Evolutionary conservation across 208 protist species (phyloP).

Genomic region (Phytomonas sp.): DNA sequence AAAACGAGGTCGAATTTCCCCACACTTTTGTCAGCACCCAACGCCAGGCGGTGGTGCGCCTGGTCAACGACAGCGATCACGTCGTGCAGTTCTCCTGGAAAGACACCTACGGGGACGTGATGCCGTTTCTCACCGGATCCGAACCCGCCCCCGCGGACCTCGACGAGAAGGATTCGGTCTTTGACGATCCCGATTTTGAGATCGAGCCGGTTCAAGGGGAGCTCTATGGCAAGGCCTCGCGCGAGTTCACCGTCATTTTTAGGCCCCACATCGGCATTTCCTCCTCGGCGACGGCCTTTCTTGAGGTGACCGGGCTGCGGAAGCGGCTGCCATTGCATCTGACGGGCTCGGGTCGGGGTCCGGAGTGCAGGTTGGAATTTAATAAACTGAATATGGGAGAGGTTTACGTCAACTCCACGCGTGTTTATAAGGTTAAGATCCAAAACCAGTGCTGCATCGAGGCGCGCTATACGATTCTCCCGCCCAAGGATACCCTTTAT

Average conservation of each 20-base stretch:
- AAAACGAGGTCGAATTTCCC: constrained; percentile 42
- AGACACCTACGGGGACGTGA: constrained; percentile 21
- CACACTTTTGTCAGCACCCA: constrained; percentile 89
- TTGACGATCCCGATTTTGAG: constrained; percentile 69
- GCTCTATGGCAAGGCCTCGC: constrained; percentile 61
- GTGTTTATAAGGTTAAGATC: constrained; percentile 88
- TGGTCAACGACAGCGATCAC: constrained; percentile 82
- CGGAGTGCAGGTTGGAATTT: constrained; percentile 87
- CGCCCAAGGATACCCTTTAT: constrained; percentile 18
- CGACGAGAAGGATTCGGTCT: neutral
- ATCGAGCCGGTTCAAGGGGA: constrained; percentile 81
- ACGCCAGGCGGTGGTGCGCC: constrained; percentile 69
- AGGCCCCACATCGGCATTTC: constrained; percentile 73
- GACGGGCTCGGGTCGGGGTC: constrained; percentile 75
- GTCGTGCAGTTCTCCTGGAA: constrained; percentile 84
- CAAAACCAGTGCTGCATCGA: constrained; percentile 89
- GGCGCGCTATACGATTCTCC: constrained; percentile 77
- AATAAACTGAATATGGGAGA: constrained; percentile 87
- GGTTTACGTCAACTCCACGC: constrained; percentile 90
- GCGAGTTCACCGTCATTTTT: constrained; percentile 88
- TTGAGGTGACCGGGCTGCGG: constrained; percentile 67
- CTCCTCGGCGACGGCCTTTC: constrained; percentile 67
- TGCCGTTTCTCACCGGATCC: constrained; percentile 3
- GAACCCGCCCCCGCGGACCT: neutral
- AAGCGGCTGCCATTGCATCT: constrained; percentile 76